Conservation (phyloP, 2,329 filamentous ascomycete species). For the Sphaerulina vaccinii region DNA sequence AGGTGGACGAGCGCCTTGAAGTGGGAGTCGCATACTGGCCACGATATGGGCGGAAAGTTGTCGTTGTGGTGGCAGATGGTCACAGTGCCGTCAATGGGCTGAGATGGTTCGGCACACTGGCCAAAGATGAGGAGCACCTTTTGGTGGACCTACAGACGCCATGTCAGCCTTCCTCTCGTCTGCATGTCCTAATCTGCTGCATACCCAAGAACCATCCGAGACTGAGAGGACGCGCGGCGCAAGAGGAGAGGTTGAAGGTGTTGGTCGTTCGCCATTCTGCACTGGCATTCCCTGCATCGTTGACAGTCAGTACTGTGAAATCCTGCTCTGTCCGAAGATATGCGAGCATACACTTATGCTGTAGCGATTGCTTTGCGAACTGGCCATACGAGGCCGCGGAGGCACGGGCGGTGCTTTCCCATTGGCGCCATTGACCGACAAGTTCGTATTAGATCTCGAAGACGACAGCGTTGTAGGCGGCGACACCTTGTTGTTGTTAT, state of each 20-base stretch:
- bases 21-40: conserved; percentile 84
- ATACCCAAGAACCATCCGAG: conserved; percentile 79
- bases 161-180: conserved; percentile 3
- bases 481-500: conserved; percentile 58
- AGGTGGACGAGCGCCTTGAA: conserved; percentile 92
- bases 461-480: conserved; percentile 70
- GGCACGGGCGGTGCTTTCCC: conserved; percentile 45
- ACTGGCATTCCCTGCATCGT: conserved; percentile 22
- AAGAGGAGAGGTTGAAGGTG: conserved; percentile 64
- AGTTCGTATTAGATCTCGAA: conserved; percentile 58
- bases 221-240: conserved; percentile 78
- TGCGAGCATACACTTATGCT: conserved; percentile 50
- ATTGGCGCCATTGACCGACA: conserved; percentile 53
- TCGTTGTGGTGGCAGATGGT: conserved; percentile 82
- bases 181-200: conserved; percentile 9
- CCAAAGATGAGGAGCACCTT: conserved; percentile 82
- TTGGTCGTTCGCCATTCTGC: conserved; percentile 29
- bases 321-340: neutral
- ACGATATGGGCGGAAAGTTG: conserved; percentile 74
- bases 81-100: conserved; percentile 72
- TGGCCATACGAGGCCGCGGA: conserved; percentile 32
- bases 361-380: conserved; percentile 51
- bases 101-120: conserved; percentile 71
- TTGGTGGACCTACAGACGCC: conserved; percentile 73
- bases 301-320: neutral